Percentiles rank a stretch among this genome's conserved stretches.
Conservation (phyloP, 78 protist species). For the Dictyostelium discoideum region DNA sequence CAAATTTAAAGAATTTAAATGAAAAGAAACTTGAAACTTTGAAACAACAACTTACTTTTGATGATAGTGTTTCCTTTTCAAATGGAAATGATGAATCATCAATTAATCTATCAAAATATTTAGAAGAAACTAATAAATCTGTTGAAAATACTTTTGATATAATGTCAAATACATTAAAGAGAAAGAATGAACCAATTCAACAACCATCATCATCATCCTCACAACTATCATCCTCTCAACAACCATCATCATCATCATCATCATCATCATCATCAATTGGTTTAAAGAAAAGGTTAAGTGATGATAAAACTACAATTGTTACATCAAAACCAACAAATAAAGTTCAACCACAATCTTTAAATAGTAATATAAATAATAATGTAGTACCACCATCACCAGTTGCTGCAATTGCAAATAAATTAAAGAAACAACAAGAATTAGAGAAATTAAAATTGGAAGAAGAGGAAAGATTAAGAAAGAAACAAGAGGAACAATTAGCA, state of each 20-base stretch:
- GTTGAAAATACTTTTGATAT: constrained; percentile 5
- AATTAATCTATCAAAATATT: background rate
- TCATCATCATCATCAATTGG: background rate
- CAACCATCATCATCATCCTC: background rate
- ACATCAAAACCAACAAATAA: constrained; percentile 17
- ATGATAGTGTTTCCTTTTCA: background rate
- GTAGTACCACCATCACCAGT: background rate
- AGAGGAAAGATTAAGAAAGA: constrained; percentile 37
- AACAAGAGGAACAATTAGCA: background rate
- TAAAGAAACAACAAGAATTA: constrained; percentile 20
- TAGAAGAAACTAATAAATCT: constrained; percentile 15
- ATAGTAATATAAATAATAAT: background rate
- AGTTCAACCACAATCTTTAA: background rate
- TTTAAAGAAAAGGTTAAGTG: constrained; percentile 27
- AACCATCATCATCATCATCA: no score
- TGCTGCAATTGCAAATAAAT: background rate
- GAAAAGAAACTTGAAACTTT: constrained; percentile 7
- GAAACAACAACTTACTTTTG: constrained; percentile 10
- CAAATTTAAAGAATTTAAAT: background rate
- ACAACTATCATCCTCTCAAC: no score
- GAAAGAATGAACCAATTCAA: background rate
- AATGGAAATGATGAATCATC: background rate
- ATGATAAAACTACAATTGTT: constrained; percentile 1
- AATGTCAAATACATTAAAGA: constrained; percentile 20
- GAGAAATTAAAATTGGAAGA: constrained; percentile 19